A percentile compares a stretch with the other conserved stretches of the same genome.
Evolutionary conservation across 108 stramenopile species (phyloP).

Genomic region (Stephanodiscus minutulus): DNA sequence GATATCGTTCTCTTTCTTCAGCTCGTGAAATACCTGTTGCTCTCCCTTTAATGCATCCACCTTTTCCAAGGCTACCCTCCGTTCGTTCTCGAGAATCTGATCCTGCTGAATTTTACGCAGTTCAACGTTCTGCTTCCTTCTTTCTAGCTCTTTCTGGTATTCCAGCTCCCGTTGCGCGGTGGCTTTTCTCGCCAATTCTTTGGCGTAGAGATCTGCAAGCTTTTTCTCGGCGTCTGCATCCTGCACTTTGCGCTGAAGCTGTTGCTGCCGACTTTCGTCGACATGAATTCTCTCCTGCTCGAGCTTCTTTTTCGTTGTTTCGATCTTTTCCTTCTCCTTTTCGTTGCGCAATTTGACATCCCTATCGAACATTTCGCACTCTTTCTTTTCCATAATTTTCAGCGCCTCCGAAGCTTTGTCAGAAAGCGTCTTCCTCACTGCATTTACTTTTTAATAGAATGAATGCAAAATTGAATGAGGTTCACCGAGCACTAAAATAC

Average conservation of each 20-base stretch:
- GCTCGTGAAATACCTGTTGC: constrained; percentile 26
- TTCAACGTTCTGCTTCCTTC: constrained; percentile 36
- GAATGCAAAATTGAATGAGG: constrained; percentile 11
- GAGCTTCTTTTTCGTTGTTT: constrained; percentile 17
- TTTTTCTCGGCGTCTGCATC: constrained; percentile 31
- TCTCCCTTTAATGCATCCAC: constrained; percentile 24
- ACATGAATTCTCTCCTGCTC: constrained; percentile 26
- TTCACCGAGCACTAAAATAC: not conserved
- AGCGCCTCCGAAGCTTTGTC: constrained; percentile 65
- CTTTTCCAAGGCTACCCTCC: constrained; percentile 14
- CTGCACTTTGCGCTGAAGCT: constrained; percentile 40
- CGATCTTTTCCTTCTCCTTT: constrained; percentile 37
- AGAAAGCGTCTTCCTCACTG: constrained; percentile 57
- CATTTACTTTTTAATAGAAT: not conserved
- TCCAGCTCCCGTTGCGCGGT: constrained; percentile 19
- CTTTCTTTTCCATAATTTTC: constrained; percentile 42
- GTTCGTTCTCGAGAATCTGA: constrained; percentile 44
- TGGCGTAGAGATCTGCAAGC: constrained; percentile 38
- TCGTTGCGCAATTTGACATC: constrained; percentile 41
- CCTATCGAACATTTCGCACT: constrained; percentile 58
- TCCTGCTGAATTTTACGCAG: constrained; percentile 29
- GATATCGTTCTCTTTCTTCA: constrained; percentile 46
- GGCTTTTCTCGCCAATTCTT: constrained; percentile 31
- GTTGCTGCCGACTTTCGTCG: constrained; percentile 44
- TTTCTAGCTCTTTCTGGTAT: constrained; percentile 35